These are phyloP conservation scores for Wickerhamiella cacticola DNA, from an alignment of 805 yeast genomes.

Conservation along the genomic window DNA sequence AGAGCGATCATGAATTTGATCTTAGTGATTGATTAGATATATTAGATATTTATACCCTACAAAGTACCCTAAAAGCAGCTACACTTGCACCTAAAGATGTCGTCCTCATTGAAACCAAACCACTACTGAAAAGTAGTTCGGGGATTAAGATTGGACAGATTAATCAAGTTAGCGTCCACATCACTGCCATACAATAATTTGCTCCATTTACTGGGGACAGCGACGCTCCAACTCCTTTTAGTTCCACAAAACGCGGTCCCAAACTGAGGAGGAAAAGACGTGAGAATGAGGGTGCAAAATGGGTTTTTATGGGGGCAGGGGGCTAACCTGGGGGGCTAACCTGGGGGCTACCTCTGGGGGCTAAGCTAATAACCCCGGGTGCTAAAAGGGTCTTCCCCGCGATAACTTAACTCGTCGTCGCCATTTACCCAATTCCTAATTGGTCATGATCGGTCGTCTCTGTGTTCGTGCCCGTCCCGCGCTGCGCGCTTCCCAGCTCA, in stretches of 20 bases:
- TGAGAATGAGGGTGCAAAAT: not conserved
- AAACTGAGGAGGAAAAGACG: not conserved
- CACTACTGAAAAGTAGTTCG: conserved; percentile 20
- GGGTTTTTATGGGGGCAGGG: too few species aligned
- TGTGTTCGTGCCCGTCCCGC: conserved; percentile 12
- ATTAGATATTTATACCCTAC: not conserved
- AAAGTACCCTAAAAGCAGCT: not conserved
- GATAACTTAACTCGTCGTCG: not conserved
- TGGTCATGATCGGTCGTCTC: conserved; percentile 11
- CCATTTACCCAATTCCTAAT: conserved; percentile 5
- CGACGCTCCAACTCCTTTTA: not conserved
- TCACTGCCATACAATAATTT: conserved; percentile 9
- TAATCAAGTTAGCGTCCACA: conserved; percentile 12
- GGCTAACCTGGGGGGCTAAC: too few species aligned
- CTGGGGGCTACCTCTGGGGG: too few species aligned
- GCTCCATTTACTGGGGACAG: conserved; percentile 1
- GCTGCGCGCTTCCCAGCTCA: conserved; percentile 13
- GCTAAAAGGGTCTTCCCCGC: not conserved
- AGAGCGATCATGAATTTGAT: conserved; percentile 1
- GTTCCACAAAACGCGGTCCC: conserved; percentile 6
- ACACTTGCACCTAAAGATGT: conserved; percentile 13
- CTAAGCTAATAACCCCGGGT: too few species aligned
- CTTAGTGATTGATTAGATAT: not conserved
- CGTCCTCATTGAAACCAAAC: conserved; percentile 25
- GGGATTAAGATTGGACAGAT: conserved; percentile 25